Evolutionary conservation across 2,329 filamentous ascomycete species (phyloP).

Genomic region (Paraphoma chrysanthemicola): DNA sequence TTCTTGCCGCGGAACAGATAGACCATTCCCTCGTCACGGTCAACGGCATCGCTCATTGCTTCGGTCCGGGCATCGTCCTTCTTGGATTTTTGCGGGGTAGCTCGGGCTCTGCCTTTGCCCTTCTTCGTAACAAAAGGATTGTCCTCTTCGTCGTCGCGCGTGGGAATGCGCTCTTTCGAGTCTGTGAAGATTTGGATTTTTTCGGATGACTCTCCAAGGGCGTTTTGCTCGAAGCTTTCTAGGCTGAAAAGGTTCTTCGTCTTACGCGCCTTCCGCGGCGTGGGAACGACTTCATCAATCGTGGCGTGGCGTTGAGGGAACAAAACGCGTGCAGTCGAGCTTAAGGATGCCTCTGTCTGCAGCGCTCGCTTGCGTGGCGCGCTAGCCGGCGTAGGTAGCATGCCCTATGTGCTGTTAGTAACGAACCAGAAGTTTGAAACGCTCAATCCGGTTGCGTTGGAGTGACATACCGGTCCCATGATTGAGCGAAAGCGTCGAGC

Average conservation of each 20-base stretch:
- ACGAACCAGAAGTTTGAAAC: neutral
- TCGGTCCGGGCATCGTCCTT: slow-evolving; percentile 63
- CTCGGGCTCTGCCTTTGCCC: slow-evolving; percentile 56
- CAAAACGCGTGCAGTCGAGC: slow-evolving; percentile 60
- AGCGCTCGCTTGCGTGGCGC: slow-evolving; percentile 70
- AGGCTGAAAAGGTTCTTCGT: slow-evolving; percentile 57
- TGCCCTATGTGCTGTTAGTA: slow-evolving; percentile 47
- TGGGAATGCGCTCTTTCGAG: slow-evolving; percentile 76
- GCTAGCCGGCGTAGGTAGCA: slow-evolving; percentile 80
- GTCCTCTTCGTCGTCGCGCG: slow-evolving; percentile 67
- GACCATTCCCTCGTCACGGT: slow-evolving; percentile 74
- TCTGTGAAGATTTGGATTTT: slow-evolving; percentile 78
- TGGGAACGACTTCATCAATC: slow-evolving; percentile 65
- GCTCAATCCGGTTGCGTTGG: neutral
- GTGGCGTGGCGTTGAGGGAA: slow-evolving; percentile 69
- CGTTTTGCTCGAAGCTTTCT: slow-evolving; percentile 54
- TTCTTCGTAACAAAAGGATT: slow-evolving; percentile 74
- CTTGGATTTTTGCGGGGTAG: slow-evolving; percentile 56
- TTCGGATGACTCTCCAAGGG: slow-evolving; percentile 60
- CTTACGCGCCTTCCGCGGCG: slow-evolving; percentile 65
- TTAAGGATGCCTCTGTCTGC: slow-evolving; percentile 49
- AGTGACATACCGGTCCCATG: slow-evolving; percentile 33
- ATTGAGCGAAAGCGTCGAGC: slow-evolving; percentile 32
- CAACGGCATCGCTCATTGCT: slow-evolving; percentile 68
- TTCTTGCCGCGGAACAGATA: slow-evolving; percentile 83